phyloP scores from a whole-genome alignment of 2,329 filamentous ascomycete species.

The Beauveria asiatica region DNA sequence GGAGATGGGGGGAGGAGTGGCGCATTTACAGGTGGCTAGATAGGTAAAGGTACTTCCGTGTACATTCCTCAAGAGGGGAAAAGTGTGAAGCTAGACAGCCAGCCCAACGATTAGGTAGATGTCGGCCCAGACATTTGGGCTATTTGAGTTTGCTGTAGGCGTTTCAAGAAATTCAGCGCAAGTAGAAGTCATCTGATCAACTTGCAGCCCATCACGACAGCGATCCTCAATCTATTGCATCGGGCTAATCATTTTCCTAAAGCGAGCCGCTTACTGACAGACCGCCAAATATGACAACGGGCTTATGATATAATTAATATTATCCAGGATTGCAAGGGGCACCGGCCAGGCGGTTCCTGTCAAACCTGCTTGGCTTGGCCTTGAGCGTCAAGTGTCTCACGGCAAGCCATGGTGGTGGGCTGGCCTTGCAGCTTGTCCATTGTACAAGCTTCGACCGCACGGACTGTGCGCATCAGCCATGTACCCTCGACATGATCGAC shows the following conservation, averaged over 20 bases:
- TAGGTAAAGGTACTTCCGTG: background rate
- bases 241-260: background rate
- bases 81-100: no score
- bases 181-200: no score
- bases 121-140: no score
- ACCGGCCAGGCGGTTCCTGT: background rate
- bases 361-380: no score
- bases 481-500: background rate
- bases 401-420: background rate
- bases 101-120: no score
- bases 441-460: background rate
- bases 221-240: background rate
- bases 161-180: no score
- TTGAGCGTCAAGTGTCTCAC: background rate
- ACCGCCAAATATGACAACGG: background rate
- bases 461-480: background rate
- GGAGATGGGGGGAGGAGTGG: background rate
- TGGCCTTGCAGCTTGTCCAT: background rate
- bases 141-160: no score
- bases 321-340: constrained; percentile 2
- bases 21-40: background rate
- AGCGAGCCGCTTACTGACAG: background rate
- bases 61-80: no score
- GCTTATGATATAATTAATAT: background rate
- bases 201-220: no score